These are phyloP conservation scores for Apostasia ramifera DNA, from an alignment of 106 monocot genomes.

Conservation along the genomic window DNA sequence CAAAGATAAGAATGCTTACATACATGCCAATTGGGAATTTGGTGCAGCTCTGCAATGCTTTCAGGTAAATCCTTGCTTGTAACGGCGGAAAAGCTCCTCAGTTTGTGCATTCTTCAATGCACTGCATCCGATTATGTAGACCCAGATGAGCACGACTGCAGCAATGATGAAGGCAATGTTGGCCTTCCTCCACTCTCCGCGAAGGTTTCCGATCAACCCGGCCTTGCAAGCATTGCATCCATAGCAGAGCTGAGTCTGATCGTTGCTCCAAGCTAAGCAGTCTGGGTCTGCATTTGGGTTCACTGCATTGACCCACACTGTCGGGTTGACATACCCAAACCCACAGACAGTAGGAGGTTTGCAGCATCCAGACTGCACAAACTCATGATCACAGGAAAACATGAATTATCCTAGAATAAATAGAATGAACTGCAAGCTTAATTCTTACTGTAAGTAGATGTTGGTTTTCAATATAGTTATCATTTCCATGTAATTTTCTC, in stretches of 20 bases:
- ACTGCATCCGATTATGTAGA: slow-evolving; percentile 85
- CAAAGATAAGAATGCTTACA: no score
- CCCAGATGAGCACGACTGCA: slow-evolving; percentile 61
- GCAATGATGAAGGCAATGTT: slow-evolving; percentile 63
- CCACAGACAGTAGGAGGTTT: slow-evolving; percentile 83
- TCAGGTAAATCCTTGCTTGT: slow-evolving; percentile 55
- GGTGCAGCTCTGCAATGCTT: no score
- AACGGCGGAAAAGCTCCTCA: slow-evolving; percentile 73
- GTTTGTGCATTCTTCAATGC: slow-evolving; percentile 85
- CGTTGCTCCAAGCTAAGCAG: slow-evolving; percentile 76
- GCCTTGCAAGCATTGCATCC: slow-evolving; percentile 73
- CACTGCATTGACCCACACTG: slow-evolving; percentile 70
- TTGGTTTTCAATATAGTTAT: no score
- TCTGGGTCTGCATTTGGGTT: slow-evolving; percentile 55
- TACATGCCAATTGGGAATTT: no score
- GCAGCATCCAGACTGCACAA: slow-evolving; percentile 81
- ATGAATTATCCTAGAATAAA: no score
- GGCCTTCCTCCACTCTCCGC: slow-evolving; percentile 75
- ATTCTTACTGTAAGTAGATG: no score
- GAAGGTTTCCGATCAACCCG: slow-evolving; percentile 68
- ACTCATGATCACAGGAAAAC: neutral
- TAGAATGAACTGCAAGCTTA: no score
- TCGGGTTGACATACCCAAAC: slow-evolving; percentile 80
- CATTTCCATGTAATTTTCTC: no score
- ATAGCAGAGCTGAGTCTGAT: slow-evolving; percentile 73